Conservation (phyloP, 106 monocot genomes). For the Phalaenopsis equestris region DNA sequence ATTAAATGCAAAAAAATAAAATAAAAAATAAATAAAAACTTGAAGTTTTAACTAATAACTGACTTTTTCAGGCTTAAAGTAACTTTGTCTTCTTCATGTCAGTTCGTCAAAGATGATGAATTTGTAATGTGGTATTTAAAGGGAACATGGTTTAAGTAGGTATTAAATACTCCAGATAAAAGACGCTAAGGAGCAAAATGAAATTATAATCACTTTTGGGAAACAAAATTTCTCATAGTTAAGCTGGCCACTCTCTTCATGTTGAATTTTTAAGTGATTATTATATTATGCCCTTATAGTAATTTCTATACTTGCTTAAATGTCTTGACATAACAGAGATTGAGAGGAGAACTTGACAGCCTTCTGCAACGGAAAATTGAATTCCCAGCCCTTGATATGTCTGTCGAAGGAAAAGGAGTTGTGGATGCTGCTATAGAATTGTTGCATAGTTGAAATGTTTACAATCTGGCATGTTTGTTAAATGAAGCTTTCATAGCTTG, state of each 20-base stretch:
- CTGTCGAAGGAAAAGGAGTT: slow-evolving; percentile 52
- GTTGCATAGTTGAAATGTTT: slow-evolving; percentile 46
- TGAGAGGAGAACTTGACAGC: slow-evolving; percentile 78
- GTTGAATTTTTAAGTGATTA: not conserved
- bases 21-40: too few species aligned
- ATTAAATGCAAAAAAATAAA: too few species aligned
- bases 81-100: too few species aligned
- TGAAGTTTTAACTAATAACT: too few species aligned
- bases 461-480: not conserved
- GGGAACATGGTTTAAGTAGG: too few species aligned
- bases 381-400: slow-evolving; percentile 50
- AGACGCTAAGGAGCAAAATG: not conserved
- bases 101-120: too few species aligned
- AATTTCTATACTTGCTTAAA: not conserved
- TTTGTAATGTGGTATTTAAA: too few species aligned
- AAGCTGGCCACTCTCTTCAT: not conserved
- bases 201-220: not conserved
- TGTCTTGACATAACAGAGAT: slow-evolving; percentile 34
- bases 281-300: not conserved
- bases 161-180: not conserved
- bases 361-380: slow-evolving; percentile 74
- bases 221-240: not conserved
- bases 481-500: not conserved
- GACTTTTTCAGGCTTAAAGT: too few species aligned
- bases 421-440: slow-evolving; percentile 74